These are phyloP conservation scores for Kwoniella heveanensis DNA, from an alignment of 768 basidiomycete species.

Conservation along the genomic window DNA sequence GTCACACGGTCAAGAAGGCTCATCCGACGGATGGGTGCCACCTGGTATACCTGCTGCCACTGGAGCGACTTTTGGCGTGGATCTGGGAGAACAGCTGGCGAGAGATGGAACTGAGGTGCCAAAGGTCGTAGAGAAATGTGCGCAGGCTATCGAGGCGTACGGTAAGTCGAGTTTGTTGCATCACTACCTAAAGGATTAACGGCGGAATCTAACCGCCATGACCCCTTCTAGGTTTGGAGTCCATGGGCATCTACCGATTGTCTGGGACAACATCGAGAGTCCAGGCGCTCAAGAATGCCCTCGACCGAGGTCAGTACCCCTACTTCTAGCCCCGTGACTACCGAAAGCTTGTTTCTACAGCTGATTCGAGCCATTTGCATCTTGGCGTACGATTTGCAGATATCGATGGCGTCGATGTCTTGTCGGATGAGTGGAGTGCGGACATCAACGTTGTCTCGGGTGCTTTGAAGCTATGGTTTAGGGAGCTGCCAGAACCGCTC, in stretches of 20 bases:
- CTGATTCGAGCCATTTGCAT: too few species aligned
- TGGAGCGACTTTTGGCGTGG: conserved; percentile 84
- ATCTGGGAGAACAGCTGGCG: conserved; percentile 88
- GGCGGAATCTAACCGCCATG: too few species aligned
- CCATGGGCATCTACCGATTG: conserved; percentile 89
- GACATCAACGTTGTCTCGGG: conserved; percentile 98
- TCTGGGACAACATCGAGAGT: conserved; percentile 90
- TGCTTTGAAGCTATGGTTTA: conserved; percentile 90
- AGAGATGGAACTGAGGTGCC: conserved; percentile 90
- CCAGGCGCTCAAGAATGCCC: conserved; percentile 71
- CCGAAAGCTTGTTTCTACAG: not conserved
- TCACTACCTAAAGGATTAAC: too few species aligned
- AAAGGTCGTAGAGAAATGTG: conserved; percentile 81
- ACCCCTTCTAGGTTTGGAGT: conserved; percentile 61
- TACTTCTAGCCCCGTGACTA: not conserved
- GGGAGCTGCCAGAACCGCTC: conserved; percentile 92
- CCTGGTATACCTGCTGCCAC: conserved; percentile 45
- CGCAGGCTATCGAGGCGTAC: conserved; percentile 85
- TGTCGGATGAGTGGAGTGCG: conserved; percentile 82
- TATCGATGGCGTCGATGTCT: conserved; percentile 81
- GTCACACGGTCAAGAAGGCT: conserved; percentile 53
- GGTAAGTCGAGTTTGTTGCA: too few species aligned
- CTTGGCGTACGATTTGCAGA: conserved; percentile 59
- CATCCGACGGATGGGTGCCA: conserved; percentile 30
- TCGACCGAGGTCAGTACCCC: conserved; percentile 73